phyloP scores from a whole-genome alignment of 1,284 basidiomycete genomes.

The Pyrrhoderma noxium region DNA sequence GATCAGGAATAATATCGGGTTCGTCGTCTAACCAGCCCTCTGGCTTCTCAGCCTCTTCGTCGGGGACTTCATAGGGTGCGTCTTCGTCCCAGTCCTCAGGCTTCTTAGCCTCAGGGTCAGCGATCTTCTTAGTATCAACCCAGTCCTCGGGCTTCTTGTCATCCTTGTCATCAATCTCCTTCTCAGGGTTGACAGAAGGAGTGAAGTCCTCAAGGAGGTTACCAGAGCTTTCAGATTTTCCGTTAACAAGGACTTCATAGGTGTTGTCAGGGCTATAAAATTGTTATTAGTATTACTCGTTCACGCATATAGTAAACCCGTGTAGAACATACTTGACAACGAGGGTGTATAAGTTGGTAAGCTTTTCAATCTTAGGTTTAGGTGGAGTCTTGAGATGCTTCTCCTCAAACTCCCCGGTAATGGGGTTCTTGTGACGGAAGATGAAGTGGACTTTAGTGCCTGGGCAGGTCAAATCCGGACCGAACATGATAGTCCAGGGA shows the following conservation, averaged over 20 bases:
- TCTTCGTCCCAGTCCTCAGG: slow-evolving; percentile 96
- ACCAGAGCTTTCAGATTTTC: slow-evolving; percentile 74
- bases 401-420: slow-evolving; percentile 90
- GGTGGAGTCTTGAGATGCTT: slow-evolving; percentile 88
- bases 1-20: slow-evolving; percentile 77
- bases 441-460: slow-evolving; percentile 94
- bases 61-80: slow-evolving; percentile 84
- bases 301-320: slow-evolving; percentile 1
- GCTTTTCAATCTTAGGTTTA: slow-evolving; percentile 80
- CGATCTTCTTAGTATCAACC: slow-evolving; percentile 86
- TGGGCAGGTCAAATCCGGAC: slow-evolving; percentile 82
- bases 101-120: slow-evolving; percentile 82
- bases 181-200: slow-evolving; percentile 89
- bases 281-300: slow-evolving; percentile 4
- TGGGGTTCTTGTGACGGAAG: slow-evolving; percentile 92
- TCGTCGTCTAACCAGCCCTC: slow-evolving; percentile 96
- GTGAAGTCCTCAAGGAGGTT: slow-evolving; percentile 90
- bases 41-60: slow-evolving; percentile 84
- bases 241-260: slow-evolving; percentile 90
- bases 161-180: slow-evolving; percentile 89
- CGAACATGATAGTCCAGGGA: slow-evolving; percentile 98
- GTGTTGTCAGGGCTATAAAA: slow-evolving; percentile 91
- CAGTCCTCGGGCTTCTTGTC: slow-evolving; percentile 90
- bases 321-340: slow-evolving; percentile 66
- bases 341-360: slow-evolving; percentile 89